A percentile compares a stretch with the other conserved stretches of the same genome.
Conservation (phyloP, 768 basidiomycete species). For the Omphalotus guepiniiformis region DNA sequence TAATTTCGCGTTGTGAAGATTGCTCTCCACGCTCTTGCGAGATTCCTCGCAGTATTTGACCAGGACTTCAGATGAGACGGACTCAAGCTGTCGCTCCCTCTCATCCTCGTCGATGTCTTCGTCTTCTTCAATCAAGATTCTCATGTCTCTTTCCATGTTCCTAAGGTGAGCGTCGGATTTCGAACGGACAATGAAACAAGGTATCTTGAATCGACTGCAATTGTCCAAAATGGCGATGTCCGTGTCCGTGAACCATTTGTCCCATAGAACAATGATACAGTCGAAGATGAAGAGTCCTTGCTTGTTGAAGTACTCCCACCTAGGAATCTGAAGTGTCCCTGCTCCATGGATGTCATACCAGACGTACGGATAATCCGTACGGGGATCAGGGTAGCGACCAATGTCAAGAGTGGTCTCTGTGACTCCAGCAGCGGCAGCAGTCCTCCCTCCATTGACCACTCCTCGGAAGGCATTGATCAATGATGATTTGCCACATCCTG, state of each 20-base stretch:
- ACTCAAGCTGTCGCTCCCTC: not conserved
- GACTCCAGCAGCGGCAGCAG: slow-evolving; percentile 24
- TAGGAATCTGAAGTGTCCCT: slow-evolving; percentile 25
- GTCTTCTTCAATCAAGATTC: not conserved
- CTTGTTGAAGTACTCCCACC: slow-evolving; percentile 32
- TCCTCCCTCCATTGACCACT: slow-evolving; percentile 15
- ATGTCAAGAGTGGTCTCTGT: slow-evolving; percentile 25
- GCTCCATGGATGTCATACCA: slow-evolving; percentile 36
- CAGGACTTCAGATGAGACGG: slow-evolving; percentile 17
- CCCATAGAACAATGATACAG: slow-evolving; percentile 27
- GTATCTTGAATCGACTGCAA: slow-evolving; percentile 26
- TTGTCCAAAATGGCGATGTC: slow-evolving; percentile 29
- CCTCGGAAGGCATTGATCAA: slow-evolving; percentile 33
- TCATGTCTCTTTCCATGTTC: not conserved
- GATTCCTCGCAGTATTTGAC: slow-evolving; percentile 24
- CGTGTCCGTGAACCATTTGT: slow-evolving; percentile 29
- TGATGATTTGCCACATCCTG: slow-evolving; percentile 33
- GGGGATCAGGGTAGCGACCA: slow-evolving; percentile 21
- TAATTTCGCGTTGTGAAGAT: slow-evolving; percentile 21
- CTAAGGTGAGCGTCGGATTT: slow-evolving; percentile 22
- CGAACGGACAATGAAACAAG: slow-evolving; percentile 31
- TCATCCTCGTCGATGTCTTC: not conserved
- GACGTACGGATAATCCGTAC: slow-evolving; percentile 16
- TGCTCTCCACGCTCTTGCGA: slow-evolving; percentile 18
- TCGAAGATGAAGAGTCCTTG: slow-evolving; percentile 34